phyloP scores from a whole-genome alignment of 768 basidiomycete species.

The Psilocybe cyanescens region DNA sequence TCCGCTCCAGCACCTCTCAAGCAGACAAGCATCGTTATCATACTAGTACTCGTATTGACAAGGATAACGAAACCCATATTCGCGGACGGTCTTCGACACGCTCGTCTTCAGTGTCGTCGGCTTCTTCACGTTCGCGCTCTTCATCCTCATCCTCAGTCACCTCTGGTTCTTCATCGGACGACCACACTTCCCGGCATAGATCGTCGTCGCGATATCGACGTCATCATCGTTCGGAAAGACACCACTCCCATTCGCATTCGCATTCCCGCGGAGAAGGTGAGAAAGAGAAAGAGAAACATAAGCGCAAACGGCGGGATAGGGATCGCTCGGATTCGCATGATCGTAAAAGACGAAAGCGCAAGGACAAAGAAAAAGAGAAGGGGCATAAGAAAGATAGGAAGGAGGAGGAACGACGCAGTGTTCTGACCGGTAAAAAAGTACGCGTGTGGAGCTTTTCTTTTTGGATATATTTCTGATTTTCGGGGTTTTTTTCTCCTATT shows the following conservation, averaged over 20 bases:
- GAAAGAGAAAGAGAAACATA: slow-evolving; percentile 31
- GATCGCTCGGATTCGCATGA: slow-evolving; percentile 23
- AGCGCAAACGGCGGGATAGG: slow-evolving; percentile 13
- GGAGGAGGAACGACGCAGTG: slow-evolving; percentile 53
- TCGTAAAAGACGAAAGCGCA: slow-evolving; percentile 19
- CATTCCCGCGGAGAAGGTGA: slow-evolving; percentile 11
- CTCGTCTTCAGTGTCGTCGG: not conserved
- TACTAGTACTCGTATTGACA: too few relatives aligned
- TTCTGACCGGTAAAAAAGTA: slow-evolving; percentile 61
- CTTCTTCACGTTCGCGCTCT: not conserved
- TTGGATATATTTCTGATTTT: not conserved
- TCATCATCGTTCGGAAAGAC: not conserved
- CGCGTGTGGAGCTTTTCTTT: not conserved
- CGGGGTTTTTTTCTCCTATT: not conserved
- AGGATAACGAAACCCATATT: too few relatives aligned
- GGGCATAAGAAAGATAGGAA: slow-evolving; percentile 34
- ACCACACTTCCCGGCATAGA: not conserved
- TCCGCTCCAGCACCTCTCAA: not conserved
- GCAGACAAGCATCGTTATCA: not conserved
- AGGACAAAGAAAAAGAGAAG: slow-evolving; percentile 30
- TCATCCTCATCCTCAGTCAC: not conserved
- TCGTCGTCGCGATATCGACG: slow-evolving; percentile 4
- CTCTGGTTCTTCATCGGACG: not conserved
- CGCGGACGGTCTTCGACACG: not conserved
- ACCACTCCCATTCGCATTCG: slow-evolving; percentile 14